Conservation (phyloP, 805 yeast species). For the Yamadazyma sp. region DNA sequence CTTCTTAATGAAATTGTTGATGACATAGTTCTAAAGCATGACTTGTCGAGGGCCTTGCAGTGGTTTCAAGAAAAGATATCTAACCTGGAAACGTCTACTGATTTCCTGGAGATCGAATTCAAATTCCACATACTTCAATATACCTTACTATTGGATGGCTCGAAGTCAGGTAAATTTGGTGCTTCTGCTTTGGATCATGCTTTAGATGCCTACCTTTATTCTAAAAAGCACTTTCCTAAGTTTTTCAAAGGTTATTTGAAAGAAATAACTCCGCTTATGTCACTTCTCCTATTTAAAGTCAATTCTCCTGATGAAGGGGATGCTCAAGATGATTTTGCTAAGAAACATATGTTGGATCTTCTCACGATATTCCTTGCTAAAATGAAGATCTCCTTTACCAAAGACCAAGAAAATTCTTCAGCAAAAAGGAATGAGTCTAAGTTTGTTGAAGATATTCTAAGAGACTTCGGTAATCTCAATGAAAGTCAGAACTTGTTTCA, state of each 20-base stretch:
- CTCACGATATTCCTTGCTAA: conserved; percentile 24
- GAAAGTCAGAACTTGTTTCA: conserved; percentile 30
- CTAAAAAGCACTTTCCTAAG: conserved; percentile 35
- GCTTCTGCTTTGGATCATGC: conserved; percentile 21
- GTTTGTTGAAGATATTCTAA: conserved; percentile 34
- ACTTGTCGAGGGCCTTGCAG: conserved; percentile 28
- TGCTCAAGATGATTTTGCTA: conserved; percentile 17
- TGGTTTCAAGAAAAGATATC: conserved; percentile 32
- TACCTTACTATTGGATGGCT: conserved; percentile 28
- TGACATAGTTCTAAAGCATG: conserved; percentile 31
- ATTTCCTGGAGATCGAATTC: conserved; percentile 30
- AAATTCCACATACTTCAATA: conserved; percentile 43
- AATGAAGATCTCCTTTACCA: conserved; percentile 24
- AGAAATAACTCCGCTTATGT: conserved; percentile 37
- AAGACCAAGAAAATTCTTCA: conserved; percentile 10
- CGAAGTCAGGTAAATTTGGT: background rate
- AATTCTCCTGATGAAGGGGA: conserved; percentile 3
- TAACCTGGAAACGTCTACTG: background rate
- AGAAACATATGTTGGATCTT: conserved; percentile 19
- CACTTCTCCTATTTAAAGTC: conserved; percentile 25
- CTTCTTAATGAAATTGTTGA: conserved; percentile 33
- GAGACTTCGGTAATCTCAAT: conserved; percentile 30
- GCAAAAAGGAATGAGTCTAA: conserved; percentile 21
- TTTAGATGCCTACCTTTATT: conserved; percentile 35
- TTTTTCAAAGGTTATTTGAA: conserved; percentile 31